Percentiles rank a stretch among this genome's conserved stretches.
Conservation (phyloP, 352 stramenopile genomes). For the Albugo candida region DNA sequence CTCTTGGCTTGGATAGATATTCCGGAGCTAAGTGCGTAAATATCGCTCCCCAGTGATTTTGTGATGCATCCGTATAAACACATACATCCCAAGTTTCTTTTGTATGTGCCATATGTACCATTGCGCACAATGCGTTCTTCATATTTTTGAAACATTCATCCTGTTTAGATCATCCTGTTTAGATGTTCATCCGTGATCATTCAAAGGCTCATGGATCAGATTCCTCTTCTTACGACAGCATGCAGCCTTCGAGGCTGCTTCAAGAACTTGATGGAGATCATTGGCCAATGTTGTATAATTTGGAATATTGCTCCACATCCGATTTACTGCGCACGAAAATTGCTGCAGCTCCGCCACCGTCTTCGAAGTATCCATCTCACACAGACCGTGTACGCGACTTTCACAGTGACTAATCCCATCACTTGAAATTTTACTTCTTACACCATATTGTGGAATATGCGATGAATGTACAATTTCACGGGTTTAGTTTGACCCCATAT, state of each 20-base stretch:
- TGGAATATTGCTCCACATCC: conserved; percentile 16
- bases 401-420: conserved; percentile 3
- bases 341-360: conserved; percentile 12
- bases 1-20: neutral
- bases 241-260: neutral
- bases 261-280: conserved; percentile 6
- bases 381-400: conserved; percentile 1
- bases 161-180: too few relatives aligned
- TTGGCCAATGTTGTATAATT: conserved; percentile 7
- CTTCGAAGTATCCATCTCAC: neutral
- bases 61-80: conserved; percentile 11
- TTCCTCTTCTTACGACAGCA: conserved; percentile 8
- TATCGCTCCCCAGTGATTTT: conserved; percentile 11
- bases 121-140: conserved; percentile 4
- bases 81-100: conserved; percentile 2
- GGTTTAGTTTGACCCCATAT: too few relatives aligned
- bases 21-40: too few relatives aligned
- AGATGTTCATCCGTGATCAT: conserved; percentile 1
- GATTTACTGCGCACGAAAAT: conserved; percentile 14
- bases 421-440: neutral
- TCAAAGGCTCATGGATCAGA: conserved; percentile 1
- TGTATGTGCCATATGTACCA: conserved; percentile 9
- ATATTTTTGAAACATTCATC: conserved; percentile 1
- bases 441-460: too few relatives aligned
- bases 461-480: too few relatives aligned